Conservation (phyloP, 2,329 filamentous ascomycete species). For the Phialophora verrucosa region DNA sequence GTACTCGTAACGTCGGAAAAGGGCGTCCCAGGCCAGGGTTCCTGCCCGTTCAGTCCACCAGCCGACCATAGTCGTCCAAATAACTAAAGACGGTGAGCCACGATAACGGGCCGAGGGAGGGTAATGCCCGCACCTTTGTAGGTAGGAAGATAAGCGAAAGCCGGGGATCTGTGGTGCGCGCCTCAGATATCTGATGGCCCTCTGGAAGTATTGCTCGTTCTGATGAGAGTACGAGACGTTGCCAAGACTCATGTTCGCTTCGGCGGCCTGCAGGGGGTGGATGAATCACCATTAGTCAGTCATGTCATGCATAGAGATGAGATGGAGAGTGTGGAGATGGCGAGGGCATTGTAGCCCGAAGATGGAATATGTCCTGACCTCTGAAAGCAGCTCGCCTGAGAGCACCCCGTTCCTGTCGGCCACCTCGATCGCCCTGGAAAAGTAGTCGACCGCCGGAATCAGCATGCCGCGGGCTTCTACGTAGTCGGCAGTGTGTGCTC, state of each 20-base stretch:
- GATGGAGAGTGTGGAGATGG: constrained; percentile 25
- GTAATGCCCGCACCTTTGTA: constrained; percentile 52
- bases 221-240: constrained; percentile 55
- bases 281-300: constrained; percentile 28
- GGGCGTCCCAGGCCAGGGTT: not conserved
- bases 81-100: constrained; percentile 29
- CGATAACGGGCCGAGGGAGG: not conserved
- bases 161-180: constrained; percentile 50
- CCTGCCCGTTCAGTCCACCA: constrained; percentile 27
- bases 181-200: constrained; percentile 55
- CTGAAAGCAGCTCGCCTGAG: constrained; percentile 53
- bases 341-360: constrained; percentile 23
- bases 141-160: constrained; percentile 52
- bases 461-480: constrained; percentile 59
- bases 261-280: constrained; percentile 50
- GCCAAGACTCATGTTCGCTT: constrained; percentile 60
- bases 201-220: constrained; percentile 54
- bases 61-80: constrained; percentile 37
- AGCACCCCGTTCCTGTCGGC: constrained; percentile 48
- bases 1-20: not conserved
- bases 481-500: constrained; percentile 51
- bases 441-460: constrained; percentile 59
- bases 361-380: constrained; percentile 43
- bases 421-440: constrained; percentile 53
- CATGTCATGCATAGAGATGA: constrained; percentile 8